Evolutionary conservation across 2,329 filamentous ascomycete genomes (phyloP), one percentile per base, ranked within the genome.

Genomic region (Aspergillus luchuensis): DNA sequence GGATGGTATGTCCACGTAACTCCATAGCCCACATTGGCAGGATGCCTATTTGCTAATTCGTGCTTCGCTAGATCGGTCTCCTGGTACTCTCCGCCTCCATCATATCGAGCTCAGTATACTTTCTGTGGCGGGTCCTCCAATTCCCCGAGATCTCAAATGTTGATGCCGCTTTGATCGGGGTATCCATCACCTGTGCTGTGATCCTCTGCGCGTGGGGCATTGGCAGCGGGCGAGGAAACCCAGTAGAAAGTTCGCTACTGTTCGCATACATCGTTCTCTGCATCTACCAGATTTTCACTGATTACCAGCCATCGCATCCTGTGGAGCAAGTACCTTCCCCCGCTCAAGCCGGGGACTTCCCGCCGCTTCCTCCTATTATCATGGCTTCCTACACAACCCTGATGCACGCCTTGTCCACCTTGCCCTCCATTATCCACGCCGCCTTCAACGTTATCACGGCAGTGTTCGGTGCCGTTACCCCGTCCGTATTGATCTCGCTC

Each of bases 201-300:
- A 97, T 98, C 72, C 83, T 99, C 13, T 95, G 92, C 74, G 91
- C 90, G 13, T 97, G 94, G 83, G 95, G 95, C 25, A 97, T 98
- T 68, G 91, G 91, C 63, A 97, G 91, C 70, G 94, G 94, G 1
- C 89, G 93, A 69, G 95, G 95, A 63, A 99, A 97, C 71, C 92
- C 94, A 2, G 91, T 98, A 57, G 94, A 99, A 78, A 96, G 92
- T 67, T 97, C 94, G 21, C 82, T 99, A 10, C 85, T 99, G 60
- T 98, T 99, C 73, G 94, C 95, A 71, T 99, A 99, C 77, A 87
- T 97, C 63, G 95, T 97, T n/a, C 88, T 99, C 64, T 98, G 94
- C 81, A 91, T 98, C 72, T 99, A 98, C 80, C 95, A 99, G 77
- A 98, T 98, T 76, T 98, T 98, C 77, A 99, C 95, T 70, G 95